Percentiles rank a stretch among this genome's conserved stretches.
These are phyloP conservation scores for Diplodia mutila DNA, from an alignment of 2,329 filamentous ascomycete genomes.

Conservation along the genomic window DNA sequence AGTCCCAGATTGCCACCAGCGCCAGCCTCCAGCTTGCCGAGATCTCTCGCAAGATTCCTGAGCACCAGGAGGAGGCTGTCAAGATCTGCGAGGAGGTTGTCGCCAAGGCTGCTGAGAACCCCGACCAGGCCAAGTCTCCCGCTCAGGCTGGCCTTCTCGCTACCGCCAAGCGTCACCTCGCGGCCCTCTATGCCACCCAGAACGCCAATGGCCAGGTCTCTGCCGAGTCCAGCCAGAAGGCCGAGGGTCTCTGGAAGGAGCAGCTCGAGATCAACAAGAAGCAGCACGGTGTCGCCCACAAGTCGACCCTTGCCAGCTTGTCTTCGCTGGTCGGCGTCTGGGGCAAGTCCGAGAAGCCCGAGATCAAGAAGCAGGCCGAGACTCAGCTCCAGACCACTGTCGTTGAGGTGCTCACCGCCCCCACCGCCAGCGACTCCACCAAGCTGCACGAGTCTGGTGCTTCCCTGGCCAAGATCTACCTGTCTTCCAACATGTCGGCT, in stretches of 20 bases:
- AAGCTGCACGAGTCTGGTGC: slow-evolving; percentile 56
- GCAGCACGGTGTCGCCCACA: slow-evolving; percentile 44
- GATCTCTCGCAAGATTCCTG: slow-evolving; percentile 45
- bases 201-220: slow-evolving; percentile 31
- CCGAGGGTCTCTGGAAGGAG: slow-evolving; percentile 44
- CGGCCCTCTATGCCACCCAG: slow-evolving; percentile 39
- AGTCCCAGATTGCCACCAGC: slow-evolving; percentile 47
- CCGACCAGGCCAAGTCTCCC: slow-evolving; percentile 16
- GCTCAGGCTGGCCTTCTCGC: slow-evolving; percentile 15
- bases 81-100: slow-evolving; percentile 49
- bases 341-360: slow-evolving; percentile 45
- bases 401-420: slow-evolving; percentile 40
- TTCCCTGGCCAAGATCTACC: slow-evolving; percentile 52
- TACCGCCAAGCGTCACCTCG: slow-evolving; percentile 30
- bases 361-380: slow-evolving; percentile 43
- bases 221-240: slow-evolving; percentile 36
- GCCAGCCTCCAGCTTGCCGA: slow-evolving; percentile 51
- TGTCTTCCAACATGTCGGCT: slow-evolving; percentile 10
- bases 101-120: slow-evolving; percentile 19
- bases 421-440: slow-evolving; percentile 49
- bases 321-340: slow-evolving; percentile 45
- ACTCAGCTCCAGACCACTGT: slow-evolving; percentile 31
- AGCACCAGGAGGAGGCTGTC: slow-evolving; percentile 50
- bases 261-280: slow-evolving; percentile 41
- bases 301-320: slow-evolving; percentile 43